Base-by-base conservation (phyloP, 1,139 yeast species). In the Pneumocystis jirovecii region DNA sequence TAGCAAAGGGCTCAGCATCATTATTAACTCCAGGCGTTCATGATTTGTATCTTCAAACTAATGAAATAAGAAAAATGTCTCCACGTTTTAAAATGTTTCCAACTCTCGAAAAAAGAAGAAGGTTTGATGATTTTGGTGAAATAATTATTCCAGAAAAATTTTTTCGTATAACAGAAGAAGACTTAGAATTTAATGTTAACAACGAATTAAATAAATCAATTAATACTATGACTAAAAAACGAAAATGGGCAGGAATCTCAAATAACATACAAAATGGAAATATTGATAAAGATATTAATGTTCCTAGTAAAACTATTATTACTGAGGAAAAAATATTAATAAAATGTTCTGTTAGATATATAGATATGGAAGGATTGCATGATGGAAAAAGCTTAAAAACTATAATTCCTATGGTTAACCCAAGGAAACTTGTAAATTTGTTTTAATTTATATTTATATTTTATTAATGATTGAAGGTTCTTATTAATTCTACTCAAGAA, bases 71-170 rank as follows among this genome's bases (percentile, higher is more conserved):
- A 17, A 62, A 37, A 31, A 57, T 66, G 15, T 66, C 64, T 19
- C 61, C 65, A 6, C 65, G 68, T 25, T 63, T 60, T 65, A 84
- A 86, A 62, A 86, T 87, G 87, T 90, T 90, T 71, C 97, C 96
- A 15, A 84, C 80, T 70, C 77, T 81, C 10, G 81, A 82, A 1
- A 79, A 80, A 37, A 82, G 84, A 68, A 79, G 81, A 34, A 83
- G 85, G 69, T 78, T 81, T 63, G 97, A 91, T 73, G 98, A 91
- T 72, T 91, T 90, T 73, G 97, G 97, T 34, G 86, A 84, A 67
- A 76, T 85, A 1, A 82, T 88, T 40, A 82, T 84, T 65, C 78
- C 78, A 56, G 83, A 84, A 57, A 87, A 86, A 70, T 89, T 86
- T 72, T 81, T 82, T 66, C 81, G 80, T 69, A 65, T 64, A 15